Percentiles rank a stretch among this genome's conserved stretches.
These are phyloP conservation scores for Psilocybe subaeruginosa DNA, from an alignment of 768 basidiomycete species.

Conservation along the genomic window DNA sequence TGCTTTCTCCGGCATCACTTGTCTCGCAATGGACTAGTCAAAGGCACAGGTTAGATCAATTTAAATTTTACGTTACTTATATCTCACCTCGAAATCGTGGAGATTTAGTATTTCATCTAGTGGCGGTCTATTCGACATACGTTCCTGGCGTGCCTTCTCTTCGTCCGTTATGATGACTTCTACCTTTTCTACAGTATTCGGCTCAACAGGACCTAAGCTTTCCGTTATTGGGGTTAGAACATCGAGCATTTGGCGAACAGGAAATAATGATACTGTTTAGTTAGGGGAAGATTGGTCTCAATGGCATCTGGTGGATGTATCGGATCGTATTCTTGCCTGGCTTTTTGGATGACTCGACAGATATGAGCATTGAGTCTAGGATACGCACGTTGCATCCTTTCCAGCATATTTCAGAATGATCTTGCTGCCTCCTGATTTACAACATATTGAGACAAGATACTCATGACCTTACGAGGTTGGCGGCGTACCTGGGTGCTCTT, in stretches of 20 bases:
- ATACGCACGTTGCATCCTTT: slow-evolving; percentile 80
- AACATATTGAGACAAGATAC: not conserved
- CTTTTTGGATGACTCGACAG: not conserved
- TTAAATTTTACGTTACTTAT: not conserved
- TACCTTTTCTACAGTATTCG: slow-evolving; percentile 63
- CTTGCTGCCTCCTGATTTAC: slow-evolving; percentile 66
- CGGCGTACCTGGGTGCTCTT: slow-evolving; percentile 57
- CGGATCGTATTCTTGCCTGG: slow-evolving; percentile 79
- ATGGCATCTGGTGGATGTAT: slow-evolving; percentile 89
- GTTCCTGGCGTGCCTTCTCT: slow-evolving; percentile 70
- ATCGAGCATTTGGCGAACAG: not conserved
- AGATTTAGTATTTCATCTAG: slow-evolving; percentile 83
- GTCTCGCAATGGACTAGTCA: slow-evolving; percentile 75
- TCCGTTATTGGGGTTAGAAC: not conserved
- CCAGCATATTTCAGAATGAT: slow-evolving; percentile 90
- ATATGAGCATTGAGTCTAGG: not conserved
- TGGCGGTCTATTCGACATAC: slow-evolving; percentile 65
- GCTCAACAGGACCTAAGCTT: slow-evolving; percentile 75
- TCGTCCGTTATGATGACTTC: slow-evolving; percentile 68
- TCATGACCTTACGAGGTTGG: not conserved
- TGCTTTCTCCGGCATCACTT: slow-evolving; percentile 81
- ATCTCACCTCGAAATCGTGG: slow-evolving; percentile 60
- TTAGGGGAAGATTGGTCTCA: slow-evolving; percentile 74
- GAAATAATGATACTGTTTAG: slow-evolving; percentile 66
- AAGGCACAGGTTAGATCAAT: not conserved